Percentiles rank a stretch among this genome's conserved stretches.
Evolutionary conservation across 768 basidiomycete genomes (phyloP).

Genomic region (Gyrodon lividus): DNA sequence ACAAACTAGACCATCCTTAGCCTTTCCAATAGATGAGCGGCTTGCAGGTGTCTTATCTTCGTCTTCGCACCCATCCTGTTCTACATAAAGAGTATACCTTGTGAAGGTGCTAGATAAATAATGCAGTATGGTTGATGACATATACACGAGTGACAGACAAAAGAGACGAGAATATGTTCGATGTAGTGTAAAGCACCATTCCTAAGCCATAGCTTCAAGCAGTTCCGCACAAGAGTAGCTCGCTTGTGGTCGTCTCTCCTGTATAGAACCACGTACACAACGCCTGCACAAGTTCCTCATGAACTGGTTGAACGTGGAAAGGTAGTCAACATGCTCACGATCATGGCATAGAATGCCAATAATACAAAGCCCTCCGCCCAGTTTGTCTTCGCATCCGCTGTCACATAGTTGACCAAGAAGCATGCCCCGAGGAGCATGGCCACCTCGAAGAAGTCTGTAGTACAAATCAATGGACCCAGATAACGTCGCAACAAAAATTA

Average conservation of each 20-base stretch:
- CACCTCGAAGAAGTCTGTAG: conserved; percentile 67
- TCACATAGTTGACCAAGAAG: conserved; percentile 79
- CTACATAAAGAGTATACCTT: not conserved
- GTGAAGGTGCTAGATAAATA: not conserved
- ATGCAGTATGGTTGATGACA: not conserved
- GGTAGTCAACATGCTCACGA: conserved; percentile 37
- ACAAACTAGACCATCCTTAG: conserved; percentile 23
- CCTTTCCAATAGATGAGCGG: not conserved
- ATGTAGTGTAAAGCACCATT: conserved; percentile 4
- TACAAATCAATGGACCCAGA: not conserved
- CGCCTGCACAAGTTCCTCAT: conserved; percentile 36
- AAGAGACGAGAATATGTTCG: conserved; percentile 8
- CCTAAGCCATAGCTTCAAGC: not conserved
- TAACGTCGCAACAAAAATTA: not conserved
- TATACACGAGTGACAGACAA: not conserved
- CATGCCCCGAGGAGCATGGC: conserved; percentile 62
- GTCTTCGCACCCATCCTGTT: not conserved
- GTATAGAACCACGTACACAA: conserved; percentile 67
- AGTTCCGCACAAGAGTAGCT: conserved; percentile 37
- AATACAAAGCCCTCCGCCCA: conserved; percentile 73
- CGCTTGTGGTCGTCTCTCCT: conserved; percentile 55
- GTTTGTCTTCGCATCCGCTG: conserved; percentile 76
- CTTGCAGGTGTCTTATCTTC: not conserved
- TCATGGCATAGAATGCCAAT: conserved; percentile 67
- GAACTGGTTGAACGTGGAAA: not conserved